Evolutionary conservation across 2,329 filamentous ascomycete genomes (phyloP).

Genomic region (Lachnellula suecica): DNA sequence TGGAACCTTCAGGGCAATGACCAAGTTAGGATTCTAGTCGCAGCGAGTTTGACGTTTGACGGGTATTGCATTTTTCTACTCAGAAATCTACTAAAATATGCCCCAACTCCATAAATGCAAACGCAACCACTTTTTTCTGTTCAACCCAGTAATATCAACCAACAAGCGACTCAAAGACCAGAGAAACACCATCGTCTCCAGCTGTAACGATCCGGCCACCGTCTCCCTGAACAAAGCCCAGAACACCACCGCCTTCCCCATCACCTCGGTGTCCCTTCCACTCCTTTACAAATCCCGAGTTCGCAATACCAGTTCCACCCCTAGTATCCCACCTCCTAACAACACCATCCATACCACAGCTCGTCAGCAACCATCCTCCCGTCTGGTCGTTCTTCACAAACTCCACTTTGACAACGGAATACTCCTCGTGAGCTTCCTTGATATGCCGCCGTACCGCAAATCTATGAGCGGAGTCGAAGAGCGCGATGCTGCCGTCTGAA

Average conservation of each 20-base stretch:
- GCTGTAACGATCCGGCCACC: constrained; percentile 81
- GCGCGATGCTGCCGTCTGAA: constrained; percentile 74
- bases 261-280: constrained; percentile 88
- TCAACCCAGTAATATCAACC: constrained; percentile 3
- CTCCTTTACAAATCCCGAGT: constrained; percentile 73
- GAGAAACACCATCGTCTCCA: constrained; percentile 76
- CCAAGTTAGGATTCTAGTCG: not conserved
- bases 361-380: constrained; percentile 72
- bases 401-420: constrained; percentile 88
- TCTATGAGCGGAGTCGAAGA: constrained; percentile 83
- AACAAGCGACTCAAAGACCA: constrained; percentile 60
- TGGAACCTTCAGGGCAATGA: too few species aligned
- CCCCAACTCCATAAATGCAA: not conserved
- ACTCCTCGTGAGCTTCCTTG: constrained; percentile 79
- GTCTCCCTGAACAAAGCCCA: constrained; percentile 85
- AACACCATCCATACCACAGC: constrained; percentile 88
- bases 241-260: constrained; percentile 82
- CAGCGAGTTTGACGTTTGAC: not conserved
- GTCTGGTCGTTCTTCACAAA: constrained; percentile 61
- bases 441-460: constrained; percentile 87
- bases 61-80: not conserved
- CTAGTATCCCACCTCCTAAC: constrained; percentile 84
- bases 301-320: constrained; percentile 64
- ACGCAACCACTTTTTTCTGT: not conserved
- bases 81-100: not conserved